A percentile compares a stretch with the other conserved stretches of the same genome.
These are phyloP conservation scores for Galerina sulciceps DNA, from an alignment of 768 basidiomycete species.

Conservation along the genomic window DNA sequence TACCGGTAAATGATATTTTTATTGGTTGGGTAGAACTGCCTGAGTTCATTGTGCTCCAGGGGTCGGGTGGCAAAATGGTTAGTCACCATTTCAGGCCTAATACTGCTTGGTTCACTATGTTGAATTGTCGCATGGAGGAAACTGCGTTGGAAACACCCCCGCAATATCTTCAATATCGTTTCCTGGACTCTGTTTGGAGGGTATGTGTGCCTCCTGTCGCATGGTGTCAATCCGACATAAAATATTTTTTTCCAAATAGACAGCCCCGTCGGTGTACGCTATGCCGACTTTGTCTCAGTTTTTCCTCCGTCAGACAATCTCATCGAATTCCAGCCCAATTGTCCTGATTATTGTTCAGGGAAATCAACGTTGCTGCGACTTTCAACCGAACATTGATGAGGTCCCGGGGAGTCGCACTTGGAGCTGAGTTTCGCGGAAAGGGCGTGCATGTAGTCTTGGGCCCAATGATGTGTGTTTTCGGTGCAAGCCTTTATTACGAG, in stretches of 20 bases:
- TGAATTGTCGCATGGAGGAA: slow-evolving; percentile 24
- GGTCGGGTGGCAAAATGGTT: slow-evolving; percentile 48
- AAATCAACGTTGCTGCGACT: slow-evolving; percentile 56
- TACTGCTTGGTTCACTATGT: not conserved
- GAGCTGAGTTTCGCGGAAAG: slow-evolving; percentile 62
- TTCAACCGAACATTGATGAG: slow-evolving; percentile 62
- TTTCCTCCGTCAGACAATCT: slow-evolving; percentile 47
- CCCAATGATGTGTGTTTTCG: slow-evolving; percentile 47
- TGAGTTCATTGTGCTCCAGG: slow-evolving; percentile 22
- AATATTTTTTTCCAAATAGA: slow-evolving; percentile 26
- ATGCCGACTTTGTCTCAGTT: slow-evolving; percentile 49
- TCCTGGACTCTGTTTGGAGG: slow-evolving; percentile 55
- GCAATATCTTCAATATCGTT: slow-evolving; percentile 50
- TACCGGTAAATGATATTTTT: slow-evolving; percentile 43
- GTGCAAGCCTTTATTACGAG: not conserved
- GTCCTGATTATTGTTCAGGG: slow-evolving; percentile 29
- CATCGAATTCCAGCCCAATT: not conserved
- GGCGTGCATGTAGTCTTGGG: slow-evolving; percentile 60
- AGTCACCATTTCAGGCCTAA: not conserved
- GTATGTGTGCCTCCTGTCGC: slow-evolving; percentile 20
- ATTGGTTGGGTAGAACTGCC: not conserved
- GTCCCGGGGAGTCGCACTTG: slow-evolving; percentile 58
- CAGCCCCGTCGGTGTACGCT: slow-evolving; percentile 53
- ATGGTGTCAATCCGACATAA: not conserved
- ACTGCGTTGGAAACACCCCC: slow-evolving; percentile 56